Percentiles rank a stretch among this genome's conserved stretches.
Conservation (phyloP, 2,329 filamentous ascomycete species). For the Botryotinia calthae region DNA sequence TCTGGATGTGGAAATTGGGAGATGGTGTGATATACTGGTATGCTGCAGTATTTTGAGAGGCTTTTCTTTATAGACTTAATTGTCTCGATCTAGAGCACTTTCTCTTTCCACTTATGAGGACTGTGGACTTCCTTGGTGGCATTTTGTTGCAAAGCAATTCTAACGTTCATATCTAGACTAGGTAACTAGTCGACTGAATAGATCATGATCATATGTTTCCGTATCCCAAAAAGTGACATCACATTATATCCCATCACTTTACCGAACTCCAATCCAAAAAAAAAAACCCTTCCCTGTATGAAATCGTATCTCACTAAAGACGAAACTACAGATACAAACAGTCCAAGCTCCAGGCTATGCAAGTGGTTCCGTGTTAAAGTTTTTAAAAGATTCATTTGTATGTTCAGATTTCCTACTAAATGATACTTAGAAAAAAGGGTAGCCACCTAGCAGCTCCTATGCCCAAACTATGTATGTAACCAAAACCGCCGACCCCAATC, state of each 20-base stretch:
- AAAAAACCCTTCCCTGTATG: background rate
- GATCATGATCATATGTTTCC: background rate
- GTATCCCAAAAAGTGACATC: background rate
- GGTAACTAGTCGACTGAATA: background rate
- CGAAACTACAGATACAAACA: background rate
- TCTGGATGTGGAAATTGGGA: background rate
- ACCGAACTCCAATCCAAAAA: background rate
- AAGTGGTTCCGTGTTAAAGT: background rate
- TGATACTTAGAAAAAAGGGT: background rate
- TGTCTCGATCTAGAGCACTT: background rate
- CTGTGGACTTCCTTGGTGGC: background rate
- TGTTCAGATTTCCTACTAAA: background rate
- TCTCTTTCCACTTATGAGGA: background rate
- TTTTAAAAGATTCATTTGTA: background rate
- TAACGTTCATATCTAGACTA: background rate
- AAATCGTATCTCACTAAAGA: background rate
- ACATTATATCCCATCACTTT: background rate
- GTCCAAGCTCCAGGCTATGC: background rate
- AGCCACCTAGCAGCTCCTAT: background rate
- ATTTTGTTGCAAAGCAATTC: background rate
- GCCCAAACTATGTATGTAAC: slow-evolving; percentile 1
- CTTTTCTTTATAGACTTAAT: background rate
- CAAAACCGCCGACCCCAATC: background rate
- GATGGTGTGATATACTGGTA: background rate
- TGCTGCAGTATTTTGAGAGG: background rate